These are phyloP conservation scores for Xylariomycetidae sp. DNA, from an alignment of 2,329 filamentous ascomycete genomes.

Conservation along the genomic window DNA sequence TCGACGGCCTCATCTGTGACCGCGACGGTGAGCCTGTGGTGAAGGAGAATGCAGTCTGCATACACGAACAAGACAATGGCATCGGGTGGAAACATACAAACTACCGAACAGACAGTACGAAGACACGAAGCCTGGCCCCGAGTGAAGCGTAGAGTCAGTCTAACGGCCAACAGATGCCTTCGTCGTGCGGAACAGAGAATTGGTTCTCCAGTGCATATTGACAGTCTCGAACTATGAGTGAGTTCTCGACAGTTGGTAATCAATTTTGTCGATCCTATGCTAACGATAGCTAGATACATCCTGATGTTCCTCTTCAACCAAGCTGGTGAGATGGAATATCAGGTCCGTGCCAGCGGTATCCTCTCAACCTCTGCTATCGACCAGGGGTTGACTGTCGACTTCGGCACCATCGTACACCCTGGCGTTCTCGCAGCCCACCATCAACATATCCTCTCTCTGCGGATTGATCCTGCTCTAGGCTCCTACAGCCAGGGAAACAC, in stretches of 20 bases:
- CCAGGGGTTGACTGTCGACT: conserved; percentile 44
- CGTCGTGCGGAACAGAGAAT: conserved; percentile 43
- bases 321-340: conserved; percentile 52
- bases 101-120: conserved; percentile 59
- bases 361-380: conserved; percentile 41
- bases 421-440: conserved; percentile 66
- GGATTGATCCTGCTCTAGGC: conserved; percentile 63
- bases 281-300: conserved; percentile 5
- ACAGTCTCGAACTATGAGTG: conserved; percentile 70
- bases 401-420: conserved; percentile 58
- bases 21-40: conserved; percentile 47
- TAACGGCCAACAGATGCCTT: conserved; percentile 1
- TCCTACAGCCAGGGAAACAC: conserved; percentile 48
- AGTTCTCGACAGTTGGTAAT: not conserved
- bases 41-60: conserved; percentile 57
- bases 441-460: conserved; percentile 63
- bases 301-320: conserved; percentile 48
- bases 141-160: not conserved
- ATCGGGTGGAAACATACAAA: conserved; percentile 71
- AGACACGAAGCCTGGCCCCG: conserved; percentile 43
- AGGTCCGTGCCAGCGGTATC: conserved; percentile 43
- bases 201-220: conserved; percentile 65
- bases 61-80: conserved; percentile 68
- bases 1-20: conserved; percentile 52
- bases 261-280: not conserved